A percentile compares a stretch with the other conserved stretches of the same genome.
phyloP scores from a whole-genome alignment of 306 rosid genomes.

The Ceratonia siliqua region DNA sequence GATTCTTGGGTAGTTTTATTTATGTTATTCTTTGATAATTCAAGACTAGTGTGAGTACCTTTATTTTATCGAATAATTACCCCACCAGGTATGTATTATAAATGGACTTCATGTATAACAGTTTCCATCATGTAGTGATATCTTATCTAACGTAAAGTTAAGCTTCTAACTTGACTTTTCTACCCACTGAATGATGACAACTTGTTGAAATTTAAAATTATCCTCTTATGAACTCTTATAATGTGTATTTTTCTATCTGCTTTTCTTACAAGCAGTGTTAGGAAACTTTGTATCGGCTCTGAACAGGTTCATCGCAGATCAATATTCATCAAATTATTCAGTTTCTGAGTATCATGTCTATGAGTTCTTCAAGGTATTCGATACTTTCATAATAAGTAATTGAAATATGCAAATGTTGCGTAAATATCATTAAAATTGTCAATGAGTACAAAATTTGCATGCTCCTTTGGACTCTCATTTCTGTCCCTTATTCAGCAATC shows the following conservation, averaged over 20 bases:
- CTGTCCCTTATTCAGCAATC: background rate
- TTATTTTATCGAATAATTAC: background rate
- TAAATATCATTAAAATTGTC: background rate
- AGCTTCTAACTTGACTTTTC: slow-evolving; percentile 16
- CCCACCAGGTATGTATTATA: background rate
- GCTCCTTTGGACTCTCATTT: slow-evolving; percentile 7
- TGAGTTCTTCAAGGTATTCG: slow-evolving; percentile 86
- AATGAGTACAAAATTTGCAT: background rate
- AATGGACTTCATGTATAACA: background rate
- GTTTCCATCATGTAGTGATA: background rate
- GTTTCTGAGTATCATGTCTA: slow-evolving; percentile 91
- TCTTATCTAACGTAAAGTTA: background rate
- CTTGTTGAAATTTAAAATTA: slow-evolving; percentile 14
- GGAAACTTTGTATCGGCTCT: slow-evolving; percentile 93
- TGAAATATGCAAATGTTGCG: background rate
- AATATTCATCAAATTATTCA: slow-evolving; percentile 65
- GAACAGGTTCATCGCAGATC: slow-evolving; percentile 87
- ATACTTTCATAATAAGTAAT: slow-evolving; percentile 9
- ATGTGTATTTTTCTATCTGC: slow-evolving; percentile 13
- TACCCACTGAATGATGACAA: background rate
- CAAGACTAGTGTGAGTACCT: background rate
- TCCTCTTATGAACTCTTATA: slow-evolving; percentile 23
- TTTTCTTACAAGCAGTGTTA: slow-evolving; percentile 54
- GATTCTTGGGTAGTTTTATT: background rate
- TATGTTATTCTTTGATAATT: background rate